These are phyloP conservation scores for Paramecium tetraurelia DNA, from an alignment of 73 alveolate species.

Conservation along the genomic window DNA sequence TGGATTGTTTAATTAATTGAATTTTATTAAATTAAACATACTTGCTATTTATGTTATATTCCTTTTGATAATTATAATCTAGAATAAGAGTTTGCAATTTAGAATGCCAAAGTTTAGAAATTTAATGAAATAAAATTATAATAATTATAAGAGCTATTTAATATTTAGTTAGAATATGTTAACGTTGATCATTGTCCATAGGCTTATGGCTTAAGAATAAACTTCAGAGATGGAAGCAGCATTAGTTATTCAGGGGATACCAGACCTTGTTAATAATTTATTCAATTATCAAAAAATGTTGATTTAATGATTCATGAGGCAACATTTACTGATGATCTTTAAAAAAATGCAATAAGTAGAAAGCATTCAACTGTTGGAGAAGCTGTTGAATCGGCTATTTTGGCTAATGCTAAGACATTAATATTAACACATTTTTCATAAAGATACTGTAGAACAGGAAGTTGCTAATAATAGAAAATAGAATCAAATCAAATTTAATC, in stretches of 20 bases:
- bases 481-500: not conserved
- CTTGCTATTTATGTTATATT: not conserved
- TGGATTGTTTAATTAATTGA: slow-evolving; percentile 62
- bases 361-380: slow-evolving; percentile 92
- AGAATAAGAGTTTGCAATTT: not conserved
- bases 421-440: slow-evolving; percentile 95
- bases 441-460: slow-evolving; percentile 58
- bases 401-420: slow-evolving; percentile 76
- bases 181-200: slow-evolving; percentile 91
- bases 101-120: not conserved
- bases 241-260: slow-evolving; percentile 94
- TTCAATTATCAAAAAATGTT: slow-evolving; percentile 75
- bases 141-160: not conserved
- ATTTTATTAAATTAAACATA: not conserved
- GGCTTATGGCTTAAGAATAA: slow-evolving; percentile 82
- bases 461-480: not conserved
- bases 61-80: not conserved
- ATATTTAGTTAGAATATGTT: not conserved
- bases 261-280: slow-evolving; percentile 80
- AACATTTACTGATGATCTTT: slow-evolving; percentile 86
- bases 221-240: slow-evolving; percentile 71
- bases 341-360: slow-evolving; percentile 79
- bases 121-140: not conserved
- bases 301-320: slow-evolving; percentile 96
- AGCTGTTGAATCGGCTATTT: slow-evolving; percentile 84